Evolutionary conservation across 2,329 filamentous ascomycete species (phyloP).

Genomic region (Dothiorella sarmentorum): DNA sequence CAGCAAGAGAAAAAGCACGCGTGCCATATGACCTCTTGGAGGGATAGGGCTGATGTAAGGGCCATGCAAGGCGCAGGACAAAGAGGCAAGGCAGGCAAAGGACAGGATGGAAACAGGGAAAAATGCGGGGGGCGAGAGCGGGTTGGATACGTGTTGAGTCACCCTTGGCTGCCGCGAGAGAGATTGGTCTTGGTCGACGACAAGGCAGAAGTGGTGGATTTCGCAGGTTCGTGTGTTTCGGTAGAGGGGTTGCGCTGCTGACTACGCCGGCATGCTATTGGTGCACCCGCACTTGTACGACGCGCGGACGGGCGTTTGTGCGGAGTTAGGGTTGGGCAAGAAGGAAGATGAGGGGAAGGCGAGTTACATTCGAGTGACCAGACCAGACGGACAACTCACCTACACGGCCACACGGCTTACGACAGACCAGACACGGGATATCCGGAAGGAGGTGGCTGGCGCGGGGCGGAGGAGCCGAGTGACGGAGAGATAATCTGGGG

Average conservation of each 20-base stretch:
- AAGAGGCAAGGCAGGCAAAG: background rate
- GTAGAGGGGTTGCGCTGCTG: background rate
- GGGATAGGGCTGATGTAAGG: conserved; percentile 13
- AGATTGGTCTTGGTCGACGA: background rate
- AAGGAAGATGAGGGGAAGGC: background rate
- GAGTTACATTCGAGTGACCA: conserved; percentile 9
- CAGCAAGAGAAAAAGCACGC: background rate
- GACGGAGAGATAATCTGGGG: conserved; percentile 9
- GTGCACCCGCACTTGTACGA: conserved; percentile 11
- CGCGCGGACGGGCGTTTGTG: background rate
- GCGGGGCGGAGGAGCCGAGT: conserved; percentile 13
- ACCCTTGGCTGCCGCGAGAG: background rate
- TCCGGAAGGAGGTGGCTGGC: background rate
- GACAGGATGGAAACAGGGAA: background rate
- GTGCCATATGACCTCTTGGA: conserved; percentile 4
- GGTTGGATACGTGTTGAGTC: background rate
- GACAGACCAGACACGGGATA: background rate
- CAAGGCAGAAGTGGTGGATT: too few species aligned
- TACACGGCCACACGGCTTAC: background rate
- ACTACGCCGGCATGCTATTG: background rate
- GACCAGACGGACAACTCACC: background rate
- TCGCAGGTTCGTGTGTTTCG: background rate
- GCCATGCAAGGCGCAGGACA: background rate
- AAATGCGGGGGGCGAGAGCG: background rate
- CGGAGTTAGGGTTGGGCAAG: background rate